Evolutionary conservation across 306 rosid species (phyloP), one percentile per base, ranked within the genome.

Genomic region (Vigna trinervia): DNA sequence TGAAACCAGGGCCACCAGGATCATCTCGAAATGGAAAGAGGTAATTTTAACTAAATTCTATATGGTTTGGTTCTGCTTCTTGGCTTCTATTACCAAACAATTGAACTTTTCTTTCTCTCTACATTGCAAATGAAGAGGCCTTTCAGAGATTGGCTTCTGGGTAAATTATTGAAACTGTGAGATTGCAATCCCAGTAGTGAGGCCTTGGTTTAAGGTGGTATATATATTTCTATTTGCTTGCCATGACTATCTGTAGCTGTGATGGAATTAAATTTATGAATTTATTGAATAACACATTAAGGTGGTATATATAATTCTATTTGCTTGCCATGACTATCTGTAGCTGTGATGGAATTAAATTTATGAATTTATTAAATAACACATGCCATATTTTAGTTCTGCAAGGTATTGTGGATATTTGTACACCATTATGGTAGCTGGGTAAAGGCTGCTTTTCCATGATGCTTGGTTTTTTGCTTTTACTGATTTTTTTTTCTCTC

Each of bases 1-100:
- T 51, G 53, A 75, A 71, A 76, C 71, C 84, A 88, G 91, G 91
- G 53, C 74, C 73, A 23, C 46, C 62, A 80, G 60, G 74, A 83
- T 74, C 76, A 74, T 80, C 65, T 70, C 45, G 67, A 22, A 73
- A 73, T 12, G 45, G 86, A 72, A 62, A 81, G 71, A 84, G 90
- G 92, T 88, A 84, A 69, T 62, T 23, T 66, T 83, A 39, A 62
- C 76, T 68, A 53, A 61, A 60, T 77, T 48, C 63, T 54, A 13
- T 74, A 1, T 36, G 5, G 7, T 17, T 63, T 36, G 69, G 47
- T 63, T 63, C 26, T 34, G 47, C n/a, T 62, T 62, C 17, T 67
- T 76, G 47, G 50, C 30, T 75, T 17, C 39, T 46, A 68, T 53
- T 19, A 68, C 13, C 73, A 46, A 50, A 30, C 45, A 34, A 19